A percentile compares a stretch with the other conserved stretches of the same genome.
These are phyloP conservation scores for Coniferiporia weirii DNA, from an alignment of 1,284 basidiomycete species.

Conservation along the genomic window DNA sequence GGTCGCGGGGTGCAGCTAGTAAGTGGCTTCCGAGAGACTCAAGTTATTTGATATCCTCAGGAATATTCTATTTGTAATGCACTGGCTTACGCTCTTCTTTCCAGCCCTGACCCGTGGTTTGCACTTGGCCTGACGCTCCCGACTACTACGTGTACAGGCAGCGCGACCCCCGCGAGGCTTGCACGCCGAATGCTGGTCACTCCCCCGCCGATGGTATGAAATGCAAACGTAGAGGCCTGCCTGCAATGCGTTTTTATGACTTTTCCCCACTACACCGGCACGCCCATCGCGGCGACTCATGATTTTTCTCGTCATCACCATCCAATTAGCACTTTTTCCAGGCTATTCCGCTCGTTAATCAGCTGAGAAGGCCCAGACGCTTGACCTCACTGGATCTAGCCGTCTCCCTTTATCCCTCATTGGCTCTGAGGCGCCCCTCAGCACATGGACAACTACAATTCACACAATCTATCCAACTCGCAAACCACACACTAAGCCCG, in stretches of 20 bases:
- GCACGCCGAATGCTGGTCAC: not conserved
- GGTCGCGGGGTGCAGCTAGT: constrained; percentile 48
- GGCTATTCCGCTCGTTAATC: too few species aligned
- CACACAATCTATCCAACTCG: too few species aligned
- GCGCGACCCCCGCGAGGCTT: not conserved
- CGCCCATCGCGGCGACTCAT: not conserved
- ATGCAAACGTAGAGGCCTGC: not conserved
- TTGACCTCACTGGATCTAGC: too few species aligned
- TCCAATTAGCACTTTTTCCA: too few species aligned
- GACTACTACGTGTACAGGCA: constrained; percentile 20
- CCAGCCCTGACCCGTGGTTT: constrained; percentile 51
- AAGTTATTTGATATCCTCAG: not conserved
- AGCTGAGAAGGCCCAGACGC: too few species aligned
- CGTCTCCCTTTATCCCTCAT: too few species aligned
- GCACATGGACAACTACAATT: too few species aligned
- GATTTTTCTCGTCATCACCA: not conserved
- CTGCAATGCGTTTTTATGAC: not conserved
- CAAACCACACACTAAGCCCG: not conserved
- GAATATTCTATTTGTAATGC: too few species aligned
- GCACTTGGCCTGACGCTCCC: constrained; percentile 44
- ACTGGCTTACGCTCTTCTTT: not conserved
- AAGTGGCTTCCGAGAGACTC: constrained; percentile 27
- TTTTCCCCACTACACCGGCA: not conserved
- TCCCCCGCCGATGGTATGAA: not conserved
- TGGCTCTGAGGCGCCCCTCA: too few species aligned